Conservation (phyloP, 805 yeast species). For the Metschnikowia lunata region DNA sequence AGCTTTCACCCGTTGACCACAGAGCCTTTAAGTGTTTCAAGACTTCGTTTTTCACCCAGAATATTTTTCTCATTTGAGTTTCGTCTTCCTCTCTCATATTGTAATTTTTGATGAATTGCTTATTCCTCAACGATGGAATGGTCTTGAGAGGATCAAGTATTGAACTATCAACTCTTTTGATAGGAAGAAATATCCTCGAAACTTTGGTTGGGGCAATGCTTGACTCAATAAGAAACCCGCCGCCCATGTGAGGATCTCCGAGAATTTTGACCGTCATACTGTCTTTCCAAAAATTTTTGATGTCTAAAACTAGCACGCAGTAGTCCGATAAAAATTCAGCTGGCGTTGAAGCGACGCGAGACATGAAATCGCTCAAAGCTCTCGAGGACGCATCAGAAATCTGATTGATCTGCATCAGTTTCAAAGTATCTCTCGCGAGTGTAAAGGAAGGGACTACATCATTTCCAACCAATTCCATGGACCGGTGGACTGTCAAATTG, state of each 20-base stretch:
- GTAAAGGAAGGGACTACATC: conserved; percentile 60
- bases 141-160: conserved; percentile 42
- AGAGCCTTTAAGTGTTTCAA: conserved; percentile 55
- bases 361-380: not conserved
- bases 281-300: conserved; percentile 78
- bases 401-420: not conserved
- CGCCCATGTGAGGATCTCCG: conserved; percentile 25
- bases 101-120: conserved; percentile 63
- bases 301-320: conserved; percentile 65
- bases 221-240: conserved; percentile 17
- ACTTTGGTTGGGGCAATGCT: conserved; percentile 27
- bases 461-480: conserved; percentile 70
- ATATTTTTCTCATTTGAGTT: conserved; percentile 52
- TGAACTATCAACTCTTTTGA: conserved; percentile 48
- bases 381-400: not conserved
- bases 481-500: conserved; percentile 63
- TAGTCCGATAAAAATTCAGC: conserved; percentile 43
- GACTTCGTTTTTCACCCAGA: conserved; percentile 77
- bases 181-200: conserved; percentile 64
- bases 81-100: conserved; percentile 55
- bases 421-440: conserved; percentile 6
- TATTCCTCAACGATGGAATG: conserved; percentile 67
- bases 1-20: conserved; percentile 47
- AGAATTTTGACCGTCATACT: conserved; percentile 31
- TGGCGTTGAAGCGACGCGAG: not conserved